These are phyloP conservation scores for Coemansia sp. DNA, from an alignment of 192 early-diverging fungal genomes.

Conservation along the genomic window DNA sequence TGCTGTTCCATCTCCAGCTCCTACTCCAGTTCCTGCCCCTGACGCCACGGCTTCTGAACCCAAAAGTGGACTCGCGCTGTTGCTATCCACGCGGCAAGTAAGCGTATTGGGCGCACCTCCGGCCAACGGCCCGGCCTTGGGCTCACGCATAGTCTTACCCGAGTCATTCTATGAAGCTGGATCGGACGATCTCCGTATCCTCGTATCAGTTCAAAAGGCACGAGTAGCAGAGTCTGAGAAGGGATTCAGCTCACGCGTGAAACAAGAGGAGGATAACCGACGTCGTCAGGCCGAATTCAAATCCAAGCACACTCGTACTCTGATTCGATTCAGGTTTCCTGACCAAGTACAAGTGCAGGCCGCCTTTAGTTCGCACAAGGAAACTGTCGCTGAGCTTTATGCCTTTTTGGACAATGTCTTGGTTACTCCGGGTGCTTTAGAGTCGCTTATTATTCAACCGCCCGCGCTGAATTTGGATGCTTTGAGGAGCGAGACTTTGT, in stretches of 20 bases:
- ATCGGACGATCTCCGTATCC: conserved; percentile 67
- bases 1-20: neutral
- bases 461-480: conserved; percentile 27
- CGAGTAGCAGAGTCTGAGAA: conserved; percentile 64
- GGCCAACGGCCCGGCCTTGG: conserved; percentile 24
- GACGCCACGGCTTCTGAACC: neutral
- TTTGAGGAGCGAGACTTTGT: conserved; percentile 3
- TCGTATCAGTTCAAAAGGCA: conserved; percentile 62
- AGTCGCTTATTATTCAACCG: conserved; percentile 37
- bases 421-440: conserved; percentile 10
- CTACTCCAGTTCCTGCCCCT: neutral
- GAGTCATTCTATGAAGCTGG: conserved; percentile 85
- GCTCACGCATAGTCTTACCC: conserved; percentile 68
- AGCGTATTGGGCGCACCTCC: conserved; percentile 61
- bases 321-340: conserved; percentile 84
- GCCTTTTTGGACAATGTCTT: conserved; percentile 22
- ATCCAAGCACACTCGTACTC: conserved; percentile 48
- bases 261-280: conserved; percentile 73
- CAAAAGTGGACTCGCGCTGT: neutral
- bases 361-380: conserved; percentile 70
- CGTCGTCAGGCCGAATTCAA: conserved; percentile 37
- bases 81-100: conserved; percentile 20
- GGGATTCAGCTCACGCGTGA: conserved; percentile 77
- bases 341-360: conserved; percentile 77
- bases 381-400: conserved; percentile 33